Evolutionary conservation across 306 rosid species (phyloP).

Genomic region (Casuarina equisetifolia): DNA sequence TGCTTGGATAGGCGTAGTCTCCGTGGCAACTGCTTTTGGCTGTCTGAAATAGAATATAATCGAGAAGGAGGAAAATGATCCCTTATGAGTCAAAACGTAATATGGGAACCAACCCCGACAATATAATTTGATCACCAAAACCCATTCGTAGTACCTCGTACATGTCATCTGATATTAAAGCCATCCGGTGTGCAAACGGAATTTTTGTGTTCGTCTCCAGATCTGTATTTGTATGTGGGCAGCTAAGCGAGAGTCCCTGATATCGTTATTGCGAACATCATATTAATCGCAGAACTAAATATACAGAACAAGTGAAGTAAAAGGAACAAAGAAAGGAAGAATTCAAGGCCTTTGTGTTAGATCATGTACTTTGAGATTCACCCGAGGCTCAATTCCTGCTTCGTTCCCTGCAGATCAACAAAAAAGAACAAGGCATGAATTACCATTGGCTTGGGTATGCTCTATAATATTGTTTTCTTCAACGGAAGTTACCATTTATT

Average conservation of each 20-base stretch:
- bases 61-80: neutral
- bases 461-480: neutral
- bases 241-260: conserved; percentile 24
- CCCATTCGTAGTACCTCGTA: neutral
- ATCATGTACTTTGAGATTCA: conserved; percentile 29
- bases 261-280: neutral
- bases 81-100: neutral
- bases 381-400: conserved; percentile 17
- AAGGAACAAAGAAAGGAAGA: neutral
- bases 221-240: conserved; percentile 27
- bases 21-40: conserved; percentile 27
- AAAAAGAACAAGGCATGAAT: neutral
- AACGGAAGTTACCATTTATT: conserved; percentile 17
- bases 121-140: neutral
- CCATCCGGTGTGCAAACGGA: conserved; percentile 21
- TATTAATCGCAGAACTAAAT: neutral
- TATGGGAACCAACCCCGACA: neutral
- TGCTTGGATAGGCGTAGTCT: conserved; percentile 18
- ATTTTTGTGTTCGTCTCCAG: conserved; percentile 17
- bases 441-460: neutral
- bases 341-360: neutral
- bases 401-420: conserved; percentile 25
- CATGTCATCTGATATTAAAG: conserved; percentile 26
- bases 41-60: conserved; percentile 8
- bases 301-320: neutral